These are phyloP conservation scores for Aspergillus pseudonomiae DNA, from an alignment of 2,329 filamentous ascomycete species.

Conservation along the genomic window DNA sequence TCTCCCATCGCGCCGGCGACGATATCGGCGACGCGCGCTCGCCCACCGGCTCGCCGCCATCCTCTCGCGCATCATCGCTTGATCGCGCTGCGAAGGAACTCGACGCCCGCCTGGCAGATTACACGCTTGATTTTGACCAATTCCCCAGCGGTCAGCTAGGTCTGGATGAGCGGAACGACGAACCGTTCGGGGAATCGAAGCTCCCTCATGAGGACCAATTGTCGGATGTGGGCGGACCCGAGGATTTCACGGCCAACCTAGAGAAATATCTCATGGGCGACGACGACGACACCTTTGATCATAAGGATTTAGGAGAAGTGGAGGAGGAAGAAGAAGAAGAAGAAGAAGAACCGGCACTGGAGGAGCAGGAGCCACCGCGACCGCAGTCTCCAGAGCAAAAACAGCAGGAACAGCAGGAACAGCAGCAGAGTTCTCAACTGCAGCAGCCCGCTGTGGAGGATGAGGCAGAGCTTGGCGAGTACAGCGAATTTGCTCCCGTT, in stretches of 20 bases:
- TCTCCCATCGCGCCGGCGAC: constrained; percentile 18
- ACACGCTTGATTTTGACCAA: constrained; percentile 43
- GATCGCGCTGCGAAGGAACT: constrained; percentile 36
- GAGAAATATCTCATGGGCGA: constrained; percentile 43
- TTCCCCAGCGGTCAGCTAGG: constrained; percentile 34
- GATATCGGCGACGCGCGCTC: constrained; percentile 16
- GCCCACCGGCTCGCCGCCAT: constrained; percentile 16
- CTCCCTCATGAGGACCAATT: constrained; percentile 32
- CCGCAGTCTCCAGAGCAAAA: constrained; percentile 13
- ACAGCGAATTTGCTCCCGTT: constrained; percentile 47
- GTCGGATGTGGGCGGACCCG: constrained; percentile 44
- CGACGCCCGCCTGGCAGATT: constrained; percentile 44
- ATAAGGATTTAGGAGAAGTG: constrained; percentile 15
- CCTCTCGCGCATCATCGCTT: constrained; percentile 25
- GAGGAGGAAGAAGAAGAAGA: constrained; percentile 18
- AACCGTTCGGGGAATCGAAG: constrained; percentile 29
- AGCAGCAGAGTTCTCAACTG: constrained; percentile 24
- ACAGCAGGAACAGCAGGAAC: constrained; percentile 13
- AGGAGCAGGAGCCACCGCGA: constrained; percentile 11
- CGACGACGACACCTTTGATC: constrained; percentile 24
- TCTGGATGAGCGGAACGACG: constrained; percentile 21
- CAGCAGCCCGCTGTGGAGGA: constrained; percentile 34
- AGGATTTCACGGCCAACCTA: constrained; percentile 48
- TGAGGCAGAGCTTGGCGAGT: constrained; percentile 37
- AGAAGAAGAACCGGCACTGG: constrained; percentile 2